Conservation (phyloP, 169 alveolate genomes). For the Condylostoma magnum region DNA sequence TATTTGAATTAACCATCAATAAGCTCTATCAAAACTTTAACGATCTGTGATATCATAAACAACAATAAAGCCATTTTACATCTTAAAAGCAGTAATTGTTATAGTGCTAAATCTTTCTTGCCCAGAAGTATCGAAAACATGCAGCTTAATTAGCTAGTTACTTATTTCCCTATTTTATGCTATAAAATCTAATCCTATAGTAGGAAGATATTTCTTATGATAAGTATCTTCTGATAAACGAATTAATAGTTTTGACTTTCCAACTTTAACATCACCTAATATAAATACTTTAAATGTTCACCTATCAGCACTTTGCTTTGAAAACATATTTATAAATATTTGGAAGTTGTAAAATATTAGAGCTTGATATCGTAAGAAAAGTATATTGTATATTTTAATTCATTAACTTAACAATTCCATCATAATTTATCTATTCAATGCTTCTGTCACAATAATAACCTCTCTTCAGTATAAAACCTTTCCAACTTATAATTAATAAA, state of each 20-base stretch:
- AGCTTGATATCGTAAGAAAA: no score
- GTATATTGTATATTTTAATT: no score
- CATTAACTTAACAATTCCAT: no score
- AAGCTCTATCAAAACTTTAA: no score
- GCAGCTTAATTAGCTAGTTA: conserved; percentile 20
- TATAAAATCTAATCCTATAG: conserved; percentile 13
- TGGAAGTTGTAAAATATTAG: no score
- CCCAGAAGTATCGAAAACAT: conserved; percentile 74
- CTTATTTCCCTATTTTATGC: neutral
- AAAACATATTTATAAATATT: no score
- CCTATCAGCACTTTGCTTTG: neutral
- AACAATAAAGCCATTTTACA: conserved; percentile 53
- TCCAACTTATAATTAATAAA: no score
- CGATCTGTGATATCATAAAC: conserved; percentile 48
- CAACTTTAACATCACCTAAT: neutral
- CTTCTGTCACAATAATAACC: no score
- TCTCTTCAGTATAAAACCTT: no score
- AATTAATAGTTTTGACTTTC: neutral
- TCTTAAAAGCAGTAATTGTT: conserved; percentile 52
- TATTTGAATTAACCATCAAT: no score
- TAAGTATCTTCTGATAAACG: neutral
- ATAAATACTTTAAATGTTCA: neutral
- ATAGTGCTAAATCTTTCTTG: conserved; percentile 65
- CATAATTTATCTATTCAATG: no score
- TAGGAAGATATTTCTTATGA: neutral